Percentiles rank a stretch among this genome's conserved stretches.
Conservation (phyloP, 805 yeast genomes). For the Starmerella stigmatis region DNA sequence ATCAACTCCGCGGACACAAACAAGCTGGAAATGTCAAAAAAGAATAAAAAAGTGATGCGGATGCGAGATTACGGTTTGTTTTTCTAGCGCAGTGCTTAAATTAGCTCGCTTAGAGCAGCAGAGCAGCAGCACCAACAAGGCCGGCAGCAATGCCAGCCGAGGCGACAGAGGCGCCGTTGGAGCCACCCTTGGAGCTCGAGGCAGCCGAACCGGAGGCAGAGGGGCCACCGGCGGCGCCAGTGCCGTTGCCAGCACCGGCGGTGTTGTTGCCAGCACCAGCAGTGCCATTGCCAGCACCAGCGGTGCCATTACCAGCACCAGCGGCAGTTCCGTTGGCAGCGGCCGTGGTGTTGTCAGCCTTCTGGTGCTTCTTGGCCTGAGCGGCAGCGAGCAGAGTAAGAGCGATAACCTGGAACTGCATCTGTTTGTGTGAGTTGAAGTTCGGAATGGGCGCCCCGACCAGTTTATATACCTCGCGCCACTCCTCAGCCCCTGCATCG, state of each 20-base stretch:
- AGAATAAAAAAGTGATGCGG: slow-evolving; percentile 3
- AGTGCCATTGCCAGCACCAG: slow-evolving; percentile 6
- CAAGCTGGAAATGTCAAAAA: no score
- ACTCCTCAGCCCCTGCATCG: slow-evolving; percentile 4
- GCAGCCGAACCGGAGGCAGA: slow-evolving; percentile 15
- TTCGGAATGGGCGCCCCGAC: neutral
- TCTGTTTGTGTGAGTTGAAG: neutral
- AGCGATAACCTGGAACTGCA: slow-evolving; percentile 22
- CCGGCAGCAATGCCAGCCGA: slow-evolving; percentile 21
- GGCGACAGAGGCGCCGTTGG: slow-evolving; percentile 16
- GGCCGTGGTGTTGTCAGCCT: neutral
- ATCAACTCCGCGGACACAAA: no score
- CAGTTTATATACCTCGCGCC: slow-evolving; percentile 8
- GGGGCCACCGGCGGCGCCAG: slow-evolving; percentile 23
- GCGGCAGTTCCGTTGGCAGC: slow-evolving; percentile 8
- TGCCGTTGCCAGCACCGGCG: slow-evolving; percentile 7
- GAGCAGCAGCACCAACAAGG: slow-evolving; percentile 20
- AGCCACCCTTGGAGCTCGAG: slow-evolving; percentile 3
- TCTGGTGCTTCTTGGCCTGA: slow-evolving; percentile 13
- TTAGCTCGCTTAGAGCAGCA: slow-evolving; percentile 21
- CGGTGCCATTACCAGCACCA: slow-evolving; percentile 4
- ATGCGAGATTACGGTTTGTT: neutral
- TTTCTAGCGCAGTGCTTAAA: neutral
- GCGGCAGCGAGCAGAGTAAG: slow-evolving; percentile 21
- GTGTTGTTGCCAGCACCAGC: slow-evolving; percentile 6